Evolutionary conservation across 352 stramenopile species (phyloP).

Genomic region (Pythium utonaiense): DNA sequence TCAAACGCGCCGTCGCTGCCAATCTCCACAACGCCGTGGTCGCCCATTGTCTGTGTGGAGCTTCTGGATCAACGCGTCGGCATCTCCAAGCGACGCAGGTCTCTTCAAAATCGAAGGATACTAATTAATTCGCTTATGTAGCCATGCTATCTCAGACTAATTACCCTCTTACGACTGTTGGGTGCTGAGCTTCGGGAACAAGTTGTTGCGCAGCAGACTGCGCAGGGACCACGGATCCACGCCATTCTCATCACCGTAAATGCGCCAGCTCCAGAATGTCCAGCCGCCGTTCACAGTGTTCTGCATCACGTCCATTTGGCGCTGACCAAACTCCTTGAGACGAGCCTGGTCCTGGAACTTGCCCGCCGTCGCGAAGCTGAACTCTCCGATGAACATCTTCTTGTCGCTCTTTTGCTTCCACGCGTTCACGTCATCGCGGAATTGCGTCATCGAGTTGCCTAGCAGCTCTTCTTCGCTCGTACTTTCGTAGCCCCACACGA

Average conservation of each 20-base stretch:
- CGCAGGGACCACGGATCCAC: constrained; percentile 67
- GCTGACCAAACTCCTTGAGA: constrained; percentile 49
- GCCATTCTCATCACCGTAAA: constrained; percentile 55
- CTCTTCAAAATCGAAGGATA: not conserved
- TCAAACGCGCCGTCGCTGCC: constrained; percentile 28
- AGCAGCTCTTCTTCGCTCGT: constrained; percentile 48
- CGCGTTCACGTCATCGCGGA: constrained; percentile 31
- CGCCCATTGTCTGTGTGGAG: not conserved
- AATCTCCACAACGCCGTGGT: constrained; percentile 16
- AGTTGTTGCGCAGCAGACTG: constrained; percentile 41
- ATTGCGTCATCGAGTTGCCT: constrained; percentile 40
- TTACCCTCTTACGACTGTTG: constrained; percentile 1
- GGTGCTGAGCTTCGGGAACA: constrained; percentile 5
- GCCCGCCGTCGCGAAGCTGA: constrained; percentile 52
- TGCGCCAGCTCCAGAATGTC: constrained; percentile 73
- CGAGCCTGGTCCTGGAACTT: constrained; percentile 46
- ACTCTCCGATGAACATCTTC: constrained; percentile 60
- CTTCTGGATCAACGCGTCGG: not conserved
- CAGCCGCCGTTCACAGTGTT: constrained; percentile 55
- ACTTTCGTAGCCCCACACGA: constrained; percentile 76
- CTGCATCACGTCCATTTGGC: constrained; percentile 44
- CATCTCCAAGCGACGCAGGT: not conserved
- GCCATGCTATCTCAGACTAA: not conserved
- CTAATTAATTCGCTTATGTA: not conserved
- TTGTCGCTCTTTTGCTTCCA: constrained; percentile 40